phyloP scores from a whole-genome alignment of 2,329 filamentous ascomycete species.

The Xylariaceae sp. region DNA sequence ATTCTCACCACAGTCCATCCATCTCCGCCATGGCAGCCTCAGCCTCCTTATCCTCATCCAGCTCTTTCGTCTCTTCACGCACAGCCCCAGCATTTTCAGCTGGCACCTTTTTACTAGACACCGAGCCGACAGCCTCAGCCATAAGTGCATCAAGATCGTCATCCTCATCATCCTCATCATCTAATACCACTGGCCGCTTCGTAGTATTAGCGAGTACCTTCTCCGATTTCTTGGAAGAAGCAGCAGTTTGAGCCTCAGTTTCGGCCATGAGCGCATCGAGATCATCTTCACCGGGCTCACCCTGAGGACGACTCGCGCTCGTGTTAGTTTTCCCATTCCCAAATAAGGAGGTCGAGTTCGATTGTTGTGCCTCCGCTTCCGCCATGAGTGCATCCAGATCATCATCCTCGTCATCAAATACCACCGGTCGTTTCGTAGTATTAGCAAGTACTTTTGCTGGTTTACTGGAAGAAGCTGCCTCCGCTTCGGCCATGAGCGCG shows the following conservation, averaged over 20 bases:
- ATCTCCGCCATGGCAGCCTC: conserved; percentile 33
- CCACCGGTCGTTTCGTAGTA: too few relatives aligned
- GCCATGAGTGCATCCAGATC: conserved; percentile 41
- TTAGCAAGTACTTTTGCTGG: too few relatives aligned
- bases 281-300: conserved; percentile 15
- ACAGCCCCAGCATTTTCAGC: neutral
- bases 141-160: neutral
- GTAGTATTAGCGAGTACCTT: too few relatives aligned
- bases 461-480: conserved; percentile 1
- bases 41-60: conserved; percentile 15
- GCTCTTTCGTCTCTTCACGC: too few relatives aligned
- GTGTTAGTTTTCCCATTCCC: neutral
- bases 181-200: too few relatives aligned
- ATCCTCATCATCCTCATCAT: too few relatives aligned
- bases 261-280: conserved; percentile 20
- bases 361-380: conserved; percentile 31
- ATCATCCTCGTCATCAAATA: too few relatives aligned
- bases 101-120: neutral
- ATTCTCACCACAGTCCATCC: conserved; percentile 49
- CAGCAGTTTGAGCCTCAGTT: conserved; percentile 7
- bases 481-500: conserved; percentile 18
- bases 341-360: neutral
- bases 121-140: neutral
- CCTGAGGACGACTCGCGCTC: neutral
- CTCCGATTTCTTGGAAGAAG: neutral